Evolutionary conservation across 176 grass and related monocot species (phyloP), one percentile per base, ranked within the genome.

Genomic region (Carex pumila): DNA sequence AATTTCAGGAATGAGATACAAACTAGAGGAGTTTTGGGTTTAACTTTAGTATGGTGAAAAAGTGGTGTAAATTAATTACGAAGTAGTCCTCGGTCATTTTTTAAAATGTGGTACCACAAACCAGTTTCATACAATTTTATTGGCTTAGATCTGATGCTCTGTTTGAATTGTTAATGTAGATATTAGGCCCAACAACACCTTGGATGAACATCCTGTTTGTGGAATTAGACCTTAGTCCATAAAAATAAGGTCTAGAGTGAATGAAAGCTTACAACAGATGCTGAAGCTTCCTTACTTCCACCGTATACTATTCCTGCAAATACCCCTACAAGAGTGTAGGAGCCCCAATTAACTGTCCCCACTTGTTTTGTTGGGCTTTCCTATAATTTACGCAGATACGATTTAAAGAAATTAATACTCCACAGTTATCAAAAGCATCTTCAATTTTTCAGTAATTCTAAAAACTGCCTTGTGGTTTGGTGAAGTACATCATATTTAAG

Each of bases 281-380:
- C 88, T 63, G 85, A 60, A 88, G 92, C 93, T 52, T 93, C 95
- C 88, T 83, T 98, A 88, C 86, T 90, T 86, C 95, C 95, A 3
- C 95, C 95, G 64, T 93, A 98, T 19, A 95, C 72, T 25, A 98
- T 60, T 68, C 95, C 95, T 1, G 92, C 86, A 30, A 95, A 95
- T 60, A 98, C 86, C 18, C 88, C 91, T 17, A 95, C 89, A 80
- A 98, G 86, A 65, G 95, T 98, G n/a, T 86, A 88, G 8, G 88
- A 84, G 10, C 92, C 91, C 95, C 89, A 95, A 89, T 76, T 98
- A 22, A 91, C 79, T 25, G 84, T 89, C 30, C 92, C 92, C 17
- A 85, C 79, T 83, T 49, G 62, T 69, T 68, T 83, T 83, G 21
- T 54, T 7, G 45, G 22, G 43, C 21, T 68, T 68, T 83, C 81